Evolutionary conservation across 441 rosid species (phyloP).

Genomic region (Pelargonium citronellum): DNA sequence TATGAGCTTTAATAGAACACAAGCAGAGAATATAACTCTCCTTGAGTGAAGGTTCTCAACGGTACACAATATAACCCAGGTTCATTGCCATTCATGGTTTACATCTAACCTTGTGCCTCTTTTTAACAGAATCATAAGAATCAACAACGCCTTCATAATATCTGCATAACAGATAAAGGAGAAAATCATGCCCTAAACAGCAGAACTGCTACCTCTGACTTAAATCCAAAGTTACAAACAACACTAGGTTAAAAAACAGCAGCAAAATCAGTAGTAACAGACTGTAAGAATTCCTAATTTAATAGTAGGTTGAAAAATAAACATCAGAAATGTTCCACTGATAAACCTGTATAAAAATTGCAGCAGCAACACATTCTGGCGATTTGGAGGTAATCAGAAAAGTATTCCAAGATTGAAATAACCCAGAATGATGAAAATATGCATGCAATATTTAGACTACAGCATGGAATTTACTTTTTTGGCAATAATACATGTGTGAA

Average conservation of each 20-base stretch:
- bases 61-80: constrained; percentile 9
- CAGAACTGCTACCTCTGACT: neutral
- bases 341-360: neutral
- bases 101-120: constrained; percentile 72
- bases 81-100: neutral
- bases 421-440: neutral
- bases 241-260: neutral
- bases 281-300: constrained; percentile 1
- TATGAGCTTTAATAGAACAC: neutral
- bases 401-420: neutral
- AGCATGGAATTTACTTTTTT: neutral
- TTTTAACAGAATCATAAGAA: constrained; percentile 54
- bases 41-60: neutral
- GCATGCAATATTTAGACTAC: neutral
- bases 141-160: constrained; percentile 63
- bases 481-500: neutral
- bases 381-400: neutral
- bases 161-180: constrained; percentile 40
- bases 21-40: constrained; percentile 5
- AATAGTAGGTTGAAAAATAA: neutral
- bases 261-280: neutral
- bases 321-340: neutral
- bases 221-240: constrained; percentile 2
- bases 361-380: neutral
- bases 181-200: constrained; percentile 7